phyloP scores from a whole-genome alignment of 495 filamentous ascomycete species.

The Xylaria bambusicola region DNA sequence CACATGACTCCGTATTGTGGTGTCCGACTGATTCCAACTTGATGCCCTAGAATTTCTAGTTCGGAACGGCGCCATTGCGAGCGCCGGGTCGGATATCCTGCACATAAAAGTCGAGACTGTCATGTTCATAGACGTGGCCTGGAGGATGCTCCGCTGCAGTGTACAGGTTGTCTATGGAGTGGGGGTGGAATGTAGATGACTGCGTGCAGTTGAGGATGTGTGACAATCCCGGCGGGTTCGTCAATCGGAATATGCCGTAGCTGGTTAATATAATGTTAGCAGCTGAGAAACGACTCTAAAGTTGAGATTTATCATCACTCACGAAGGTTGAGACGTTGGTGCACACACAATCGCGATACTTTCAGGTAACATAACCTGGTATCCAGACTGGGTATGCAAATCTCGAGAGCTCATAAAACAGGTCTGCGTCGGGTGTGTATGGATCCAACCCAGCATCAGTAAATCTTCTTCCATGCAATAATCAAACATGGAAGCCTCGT shows the following conservation, averaged over 20 bases:
- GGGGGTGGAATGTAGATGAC: slow-evolving; percentile 77
- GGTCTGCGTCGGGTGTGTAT: slow-evolving; percentile 93
- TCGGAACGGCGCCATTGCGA: slow-evolving; percentile 23
- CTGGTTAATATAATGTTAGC: slow-evolving; percentile 43
- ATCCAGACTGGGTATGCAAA: slow-evolving; percentile 87
- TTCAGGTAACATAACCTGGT: slow-evolving; percentile 92
- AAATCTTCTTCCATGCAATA: slow-evolving; percentile 85
- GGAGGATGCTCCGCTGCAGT: slow-evolving; percentile 73
- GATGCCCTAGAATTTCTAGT: slow-evolving; percentile 30
- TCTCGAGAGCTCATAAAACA: slow-evolving; percentile 98
- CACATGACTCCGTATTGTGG: slow-evolving; percentile 19
- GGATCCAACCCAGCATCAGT: slow-evolving; percentile 94
- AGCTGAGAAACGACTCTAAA: neutral
- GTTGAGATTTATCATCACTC: slow-evolving; percentile 35
- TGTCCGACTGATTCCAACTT: slow-evolving; percentile 27
- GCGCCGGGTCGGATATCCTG: slow-evolving; percentile 69
- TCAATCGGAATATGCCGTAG: slow-evolving; percentile 91
- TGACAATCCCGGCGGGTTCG: slow-evolving; percentile 85
- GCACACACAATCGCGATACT: slow-evolving; percentile 97
- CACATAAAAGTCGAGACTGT: slow-evolving; percentile 72
- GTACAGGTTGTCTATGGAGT: slow-evolving; percentile 67
- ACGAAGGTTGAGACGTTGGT: slow-evolving; percentile 74
- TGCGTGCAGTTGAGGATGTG: slow-evolving; percentile 75
- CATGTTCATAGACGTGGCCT: slow-evolving; percentile 83
- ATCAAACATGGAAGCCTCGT: slow-evolving; percentile 79